Percentiles rank a stretch among this genome's conserved stretches.
Evolutionary conservation across 768 basidiomycete genomes (phyloP).

Genomic region (Russula olivacea): DNA sequence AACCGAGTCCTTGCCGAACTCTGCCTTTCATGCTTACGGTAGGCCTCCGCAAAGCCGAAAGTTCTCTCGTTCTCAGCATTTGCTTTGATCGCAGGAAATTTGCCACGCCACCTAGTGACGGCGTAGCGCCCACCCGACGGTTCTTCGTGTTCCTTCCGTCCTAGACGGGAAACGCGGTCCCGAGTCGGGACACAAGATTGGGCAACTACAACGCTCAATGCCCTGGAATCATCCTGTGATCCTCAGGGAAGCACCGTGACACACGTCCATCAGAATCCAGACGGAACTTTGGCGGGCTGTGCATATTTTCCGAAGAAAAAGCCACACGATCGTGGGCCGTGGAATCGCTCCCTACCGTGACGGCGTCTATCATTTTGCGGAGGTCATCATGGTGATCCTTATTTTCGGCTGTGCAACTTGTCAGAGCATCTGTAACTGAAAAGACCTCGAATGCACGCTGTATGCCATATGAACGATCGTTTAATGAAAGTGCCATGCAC

Average conservation of each 20-base stretch:
- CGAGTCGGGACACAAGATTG: background rate
- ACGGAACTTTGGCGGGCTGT: background rate
- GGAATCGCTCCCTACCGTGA: background rate
- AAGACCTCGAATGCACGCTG: background rate
- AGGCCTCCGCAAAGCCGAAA: background rate
- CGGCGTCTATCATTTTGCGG: background rate
- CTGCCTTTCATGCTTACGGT: no score
- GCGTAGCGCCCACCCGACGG: background rate
- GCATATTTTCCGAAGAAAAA: background rate
- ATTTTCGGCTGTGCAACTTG: no score
- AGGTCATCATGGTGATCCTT: background rate
- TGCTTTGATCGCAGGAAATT: background rate
- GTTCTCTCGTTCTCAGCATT: background rate
- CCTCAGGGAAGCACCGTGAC: background rate
- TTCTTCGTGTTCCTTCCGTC: background rate
- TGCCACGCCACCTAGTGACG: background rate
- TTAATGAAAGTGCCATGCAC: background rate
- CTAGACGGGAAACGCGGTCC: background rate
- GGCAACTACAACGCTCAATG: background rate
- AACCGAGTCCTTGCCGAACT: background rate
- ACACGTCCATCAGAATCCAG: conserved; percentile 15
- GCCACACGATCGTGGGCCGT: background rate
- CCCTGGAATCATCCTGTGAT: background rate
- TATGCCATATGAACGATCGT: background rate
- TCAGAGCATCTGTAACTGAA: background rate